These are phyloP conservation scores for Solioccasus polychromus DNA, from an alignment of 768 basidiomycete genomes.

Conservation along the genomic window DNA sequence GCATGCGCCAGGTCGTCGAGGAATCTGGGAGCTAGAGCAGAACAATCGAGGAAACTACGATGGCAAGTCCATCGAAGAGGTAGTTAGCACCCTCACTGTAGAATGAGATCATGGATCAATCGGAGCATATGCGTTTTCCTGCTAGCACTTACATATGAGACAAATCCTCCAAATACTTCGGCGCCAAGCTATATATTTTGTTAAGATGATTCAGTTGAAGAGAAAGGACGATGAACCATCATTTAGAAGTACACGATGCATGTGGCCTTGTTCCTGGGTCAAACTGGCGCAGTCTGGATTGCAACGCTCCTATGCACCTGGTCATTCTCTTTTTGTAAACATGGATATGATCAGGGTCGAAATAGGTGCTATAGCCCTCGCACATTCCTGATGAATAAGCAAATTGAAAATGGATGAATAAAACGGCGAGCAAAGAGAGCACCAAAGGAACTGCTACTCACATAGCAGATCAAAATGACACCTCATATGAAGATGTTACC, in stretches of 20 bases:
- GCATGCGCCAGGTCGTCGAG: constrained; percentile 35
- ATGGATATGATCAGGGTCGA: constrained; percentile 38
- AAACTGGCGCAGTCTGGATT: too few species aligned
- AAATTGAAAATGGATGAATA: constrained; percentile 12
- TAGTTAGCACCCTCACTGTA: constrained; percentile 35
- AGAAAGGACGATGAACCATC: constrained; percentile 22
- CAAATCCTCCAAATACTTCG: constrained; percentile 37
- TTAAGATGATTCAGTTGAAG: background rate
- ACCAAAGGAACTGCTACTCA: constrained; percentile 30
- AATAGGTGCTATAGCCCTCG: constrained; percentile 39
- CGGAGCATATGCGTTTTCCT: background rate
- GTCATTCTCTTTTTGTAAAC: constrained; percentile 41
- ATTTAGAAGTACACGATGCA: constrained; percentile 38
- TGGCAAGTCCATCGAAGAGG: constrained; percentile 38
- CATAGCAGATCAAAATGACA: constrained; percentile 36
- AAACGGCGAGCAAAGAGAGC: constrained; percentile 40
- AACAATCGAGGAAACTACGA: constrained; percentile 33
- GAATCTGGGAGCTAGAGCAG: constrained; percentile 41
- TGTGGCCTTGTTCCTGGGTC: constrained; percentile 21
- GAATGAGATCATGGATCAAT: constrained; percentile 28
- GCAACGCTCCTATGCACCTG: too few species aligned
- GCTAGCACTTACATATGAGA: constrained; percentile 30
- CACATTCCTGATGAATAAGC: constrained; percentile 26
- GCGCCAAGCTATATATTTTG: constrained; percentile 23
- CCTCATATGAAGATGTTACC: constrained; percentile 41